Base-by-base conservation (phyloP, 176 grass and related monocot genomes). In the Rhynchospora tenuis region DNA sequence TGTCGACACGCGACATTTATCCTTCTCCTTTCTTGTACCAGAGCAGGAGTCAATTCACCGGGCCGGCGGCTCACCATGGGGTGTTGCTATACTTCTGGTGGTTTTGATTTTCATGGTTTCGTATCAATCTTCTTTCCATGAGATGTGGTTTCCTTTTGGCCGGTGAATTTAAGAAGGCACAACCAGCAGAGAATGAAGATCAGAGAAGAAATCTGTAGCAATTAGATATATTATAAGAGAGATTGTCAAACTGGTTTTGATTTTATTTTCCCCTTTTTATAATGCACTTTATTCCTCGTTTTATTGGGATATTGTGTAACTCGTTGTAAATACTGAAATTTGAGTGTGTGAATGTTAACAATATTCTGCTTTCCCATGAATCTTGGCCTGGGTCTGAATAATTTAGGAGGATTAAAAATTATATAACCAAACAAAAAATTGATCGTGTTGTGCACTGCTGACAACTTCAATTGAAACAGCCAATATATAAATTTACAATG, bases 41-140 rank as follows among this genome's bases (percentile, higher is more conserved):
- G 87, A 93, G 81, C 82, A 65, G 73, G 84, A 88, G 84, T 86
- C 90, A 43, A 90, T 91, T 58, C 94, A 97, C 84, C 86, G 84
- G 64, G 89, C 89, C 9, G 92, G 92, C 4, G 83, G 91, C 1
- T 91, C 94, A 33, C 92, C 94, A 3, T 91, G 92, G 94, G 90
- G 90, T 38, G 88, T 97, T 15, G 88, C 83, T 0, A 22, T 90
- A 59, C 70, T 92, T 38, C 66, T 97, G 51, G 3, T 91, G 61
- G 69, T 94, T 63, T 85, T 97, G 64, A 10, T 94, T 83, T 67
- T 94, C 63, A 97, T 92, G 92, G 83, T 94, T 44, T 94, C 85
- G 64, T 97, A 89, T 71, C 88, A 89, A 70, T 91, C 90, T 64
- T 91, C 91, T 84, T 94, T 92, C 88, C 63, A 88, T 31, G 85